Base-by-base conservation (phyloP, 768 basidiomycete genomes). In the Scleroderma bovista region DNA sequence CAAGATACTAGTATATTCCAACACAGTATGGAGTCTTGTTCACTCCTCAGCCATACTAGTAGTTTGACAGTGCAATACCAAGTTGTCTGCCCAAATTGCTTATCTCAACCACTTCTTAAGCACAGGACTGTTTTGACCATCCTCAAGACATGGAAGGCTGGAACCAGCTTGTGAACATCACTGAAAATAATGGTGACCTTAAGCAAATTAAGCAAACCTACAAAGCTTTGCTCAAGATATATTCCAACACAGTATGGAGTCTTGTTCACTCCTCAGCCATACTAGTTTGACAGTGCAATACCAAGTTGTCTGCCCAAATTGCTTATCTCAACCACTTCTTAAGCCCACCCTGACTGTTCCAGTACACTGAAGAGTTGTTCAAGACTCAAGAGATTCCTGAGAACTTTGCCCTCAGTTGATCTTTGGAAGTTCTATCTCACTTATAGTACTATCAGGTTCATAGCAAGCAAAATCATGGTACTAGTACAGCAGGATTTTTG, bases 341-440 rank as follows among this genome's bases (percentile, higher is more conserved):
- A 68, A 72, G 80, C 65, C 76, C 78, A 37, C n/a, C n/a, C n/a
- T 69, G 77, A 19, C 77, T 82, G 20, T 88, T 88, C 67, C 74
- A 77, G 50, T 80, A 83, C 59, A 93, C 90, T n/a, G 92, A 95
- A 70, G 78, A 78, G 9, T 70, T 97, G n/a, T 98, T n/a, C n/a
- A n/a, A n/a, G n/a, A n/a, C n/a, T 97, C 74, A 88, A 84, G 60
- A 79, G 82, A 47, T 97, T 91, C 63, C 70, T 98, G 50, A 83
- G 81, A 61, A 79, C 81, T n/a, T 92, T 91, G 1, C 88, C 93
- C 6, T 86, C 85, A 47, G 92, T 94, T 55, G 88, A 91, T 53
- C 75, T 97, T 2, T 95, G 92, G 88, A 87, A 83, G 62, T 91
- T 88, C 61, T 99, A 99, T 69, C 72, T 99, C 54, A 84, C 84